A percentile compares a stretch with the other conserved stretches of the same genome.
These are phyloP conservation scores for Tylopilus felleus DNA, from an alignment of 768 basidiomycete species.

Conservation along the genomic window DNA sequence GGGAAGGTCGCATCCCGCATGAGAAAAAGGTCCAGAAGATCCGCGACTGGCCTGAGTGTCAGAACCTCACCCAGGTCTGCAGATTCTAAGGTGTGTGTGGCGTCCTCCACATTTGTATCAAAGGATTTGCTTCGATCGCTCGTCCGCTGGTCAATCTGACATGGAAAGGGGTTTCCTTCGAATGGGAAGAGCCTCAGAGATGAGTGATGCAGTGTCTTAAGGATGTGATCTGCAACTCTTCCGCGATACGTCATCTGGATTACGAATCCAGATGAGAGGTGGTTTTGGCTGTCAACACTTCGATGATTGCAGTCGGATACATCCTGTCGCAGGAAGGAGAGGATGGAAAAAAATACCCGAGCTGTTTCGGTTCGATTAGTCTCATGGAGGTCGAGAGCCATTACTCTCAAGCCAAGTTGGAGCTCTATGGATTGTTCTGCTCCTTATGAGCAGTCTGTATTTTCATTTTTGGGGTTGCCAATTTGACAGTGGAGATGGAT, in stretches of 20 bases:
- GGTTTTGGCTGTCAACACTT: not conserved
- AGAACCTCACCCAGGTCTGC: not conserved
- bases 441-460: accelerated
- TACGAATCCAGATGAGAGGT: too few relatives aligned
- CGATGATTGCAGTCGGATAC: not conserved
- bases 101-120: not conserved
- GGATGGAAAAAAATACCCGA: not conserved
- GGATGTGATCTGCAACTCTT: not conserved
- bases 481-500: too few relatives aligned
- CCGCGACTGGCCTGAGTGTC: too few relatives aligned
- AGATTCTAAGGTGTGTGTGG: not conserved
- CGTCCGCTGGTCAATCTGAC: not conserved
- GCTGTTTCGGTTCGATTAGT: not conserved
- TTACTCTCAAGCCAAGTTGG: not conserved
- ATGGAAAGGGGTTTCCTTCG: not conserved
- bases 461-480: too few relatives aligned
- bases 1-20: too few relatives aligned
- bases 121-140: not conserved
- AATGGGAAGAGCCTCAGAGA: not conserved
- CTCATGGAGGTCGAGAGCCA: not conserved
- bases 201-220: not conserved
- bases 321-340: not conserved
- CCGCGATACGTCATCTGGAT: not conserved
- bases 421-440: not conserved
- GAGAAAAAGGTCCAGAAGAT: not conserved